Percentiles rank a stretch among this genome's conserved stretches.
Conservation (phyloP, 768 basidiomycete genomes). For the Rhizopogon vinicolor region DNA sequence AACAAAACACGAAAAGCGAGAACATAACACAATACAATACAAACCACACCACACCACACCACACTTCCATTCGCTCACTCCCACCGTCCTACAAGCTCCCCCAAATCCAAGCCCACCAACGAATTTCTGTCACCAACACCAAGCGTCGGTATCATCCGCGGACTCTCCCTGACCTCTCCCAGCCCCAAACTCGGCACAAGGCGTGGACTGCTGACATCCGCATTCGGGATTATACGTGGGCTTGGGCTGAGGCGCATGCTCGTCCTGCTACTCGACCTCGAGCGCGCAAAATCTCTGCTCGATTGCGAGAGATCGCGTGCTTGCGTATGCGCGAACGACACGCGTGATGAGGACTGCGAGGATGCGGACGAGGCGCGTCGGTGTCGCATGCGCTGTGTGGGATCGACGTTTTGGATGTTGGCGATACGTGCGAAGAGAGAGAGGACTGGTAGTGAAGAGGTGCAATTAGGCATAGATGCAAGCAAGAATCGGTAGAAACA, state of each 20-base stretch:
- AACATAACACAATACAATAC: background rate
- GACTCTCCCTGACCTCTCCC: background rate
- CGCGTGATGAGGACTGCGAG: slow-evolving; percentile 41
- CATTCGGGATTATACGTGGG: slow-evolving; percentile 27
- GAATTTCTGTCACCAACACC: background rate
- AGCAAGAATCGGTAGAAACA: background rate
- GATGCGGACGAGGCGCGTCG: slow-evolving; percentile 75
- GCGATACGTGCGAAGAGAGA: slow-evolving; percentile 76
- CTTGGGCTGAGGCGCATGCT: slow-evolving; percentile 29
- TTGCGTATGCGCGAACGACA: slow-evolving; percentile 14
- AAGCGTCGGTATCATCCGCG: slow-evolving; percentile 1
- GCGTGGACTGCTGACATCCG: slow-evolving; percentile 19
- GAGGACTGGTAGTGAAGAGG: slow-evolving; percentile 44
- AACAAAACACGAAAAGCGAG: background rate
- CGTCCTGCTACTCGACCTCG: slow-evolving; percentile 40
- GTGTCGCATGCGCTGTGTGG: slow-evolving; percentile 72
- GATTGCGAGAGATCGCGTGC: background rate
- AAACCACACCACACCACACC: too few relatives aligned
- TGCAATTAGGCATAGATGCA: slow-evolving; percentile 1
- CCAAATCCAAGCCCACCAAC: background rate
- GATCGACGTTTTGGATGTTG: slow-evolving; percentile 71
- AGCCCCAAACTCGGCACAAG: background rate
- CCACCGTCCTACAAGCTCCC: background rate
- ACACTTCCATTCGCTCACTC: background rate
- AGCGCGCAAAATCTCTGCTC: slow-evolving; percentile 28